These are phyloP conservation scores for Nicotiana tabacum DNA, from an alignment of 257 asterid species.

Conservation along the genomic window DNA sequence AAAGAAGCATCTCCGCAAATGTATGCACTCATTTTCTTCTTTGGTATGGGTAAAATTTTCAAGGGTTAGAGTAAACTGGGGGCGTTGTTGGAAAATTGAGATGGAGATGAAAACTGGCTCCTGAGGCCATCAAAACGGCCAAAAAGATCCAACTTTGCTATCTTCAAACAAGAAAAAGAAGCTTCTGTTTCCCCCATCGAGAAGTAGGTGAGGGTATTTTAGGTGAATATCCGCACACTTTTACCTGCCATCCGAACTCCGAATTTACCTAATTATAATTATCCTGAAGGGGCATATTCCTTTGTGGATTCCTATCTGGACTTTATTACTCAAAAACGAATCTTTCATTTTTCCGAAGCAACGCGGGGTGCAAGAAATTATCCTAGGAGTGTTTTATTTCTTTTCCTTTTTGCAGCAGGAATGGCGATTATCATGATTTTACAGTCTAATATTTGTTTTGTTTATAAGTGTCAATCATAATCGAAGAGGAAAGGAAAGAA, in stretches of 20 bases:
- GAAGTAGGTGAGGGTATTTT: slow-evolving; percentile 1
- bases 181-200: not conserved
- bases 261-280: not conserved
- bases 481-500: too few relatives aligned
- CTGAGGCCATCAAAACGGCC: not conserved
- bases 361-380: too few relatives aligned
- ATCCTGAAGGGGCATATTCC: not conserved
- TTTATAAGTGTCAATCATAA: too few relatives aligned
- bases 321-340: not conserved
- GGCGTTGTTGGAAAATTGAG: slow-evolving; percentile 2
- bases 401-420: too few relatives aligned
- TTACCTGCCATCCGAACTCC: not conserved
- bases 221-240: not conserved
- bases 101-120: not conserved
- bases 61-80: not conserved
- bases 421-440: too few relatives aligned
- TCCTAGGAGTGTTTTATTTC: too few relatives aligned
- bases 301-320: not conserved
- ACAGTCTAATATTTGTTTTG: too few relatives aligned
- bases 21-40: not conserved
- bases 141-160: not conserved
- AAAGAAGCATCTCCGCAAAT: not conserved
- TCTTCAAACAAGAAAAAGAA: not conserved
- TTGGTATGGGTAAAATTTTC: not conserved
- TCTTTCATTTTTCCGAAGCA: too few relatives aligned